Conservation (phyloP, 2,329 filamentous ascomycete genomes). For the Gliomastix tumulicola region DNA sequence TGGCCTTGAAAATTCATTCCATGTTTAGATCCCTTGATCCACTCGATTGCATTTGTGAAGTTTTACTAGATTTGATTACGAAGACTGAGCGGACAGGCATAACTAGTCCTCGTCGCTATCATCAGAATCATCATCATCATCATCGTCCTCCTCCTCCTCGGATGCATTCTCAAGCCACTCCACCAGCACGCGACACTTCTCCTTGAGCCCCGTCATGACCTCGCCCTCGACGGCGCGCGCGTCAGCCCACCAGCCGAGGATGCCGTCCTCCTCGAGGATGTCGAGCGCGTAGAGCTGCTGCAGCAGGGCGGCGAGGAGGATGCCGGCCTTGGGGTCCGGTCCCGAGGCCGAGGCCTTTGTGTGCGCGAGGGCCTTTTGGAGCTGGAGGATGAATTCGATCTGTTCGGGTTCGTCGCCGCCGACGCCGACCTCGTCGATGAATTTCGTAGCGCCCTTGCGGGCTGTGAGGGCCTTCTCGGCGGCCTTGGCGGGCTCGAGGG, state of each 20-base stretch:
- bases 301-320: slow-evolving; percentile 67
- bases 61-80: too few relatives aligned
- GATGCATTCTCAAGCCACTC: slow-evolving; percentile 78
- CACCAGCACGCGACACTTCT: slow-evolving; percentile 70
- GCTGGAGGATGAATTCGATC: slow-evolving; percentile 72
- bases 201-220: slow-evolving; percentile 62
- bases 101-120: too few relatives aligned
- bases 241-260: slow-evolving; percentile 84
- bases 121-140: slow-evolving; percentile 37
- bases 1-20: too few relatives aligned
- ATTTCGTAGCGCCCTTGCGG: slow-evolving; percentile 45
- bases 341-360: slow-evolving; percentile 50
- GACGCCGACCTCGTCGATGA: slow-evolving; percentile 53
- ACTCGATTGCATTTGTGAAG: too few relatives aligned
- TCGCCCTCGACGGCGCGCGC: slow-evolving; percentile 58
- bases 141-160: slow-evolving; percentile 61
- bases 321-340: slow-evolving; percentile 43
- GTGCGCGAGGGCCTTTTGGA: slow-evolving; percentile 73
- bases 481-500: slow-evolving; percentile 55
- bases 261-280: slow-evolving; percentile 81
- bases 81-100: too few relatives aligned
- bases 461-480: slow-evolving; percentile 54
- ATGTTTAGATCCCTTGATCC: too few relatives aligned
- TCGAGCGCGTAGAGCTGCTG: slow-evolving; percentile 84
- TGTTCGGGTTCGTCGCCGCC: slow-evolving; percentile 69